Conservation (phyloP, 805 yeast genomes). For the Priceomyces castillae region DNA sequence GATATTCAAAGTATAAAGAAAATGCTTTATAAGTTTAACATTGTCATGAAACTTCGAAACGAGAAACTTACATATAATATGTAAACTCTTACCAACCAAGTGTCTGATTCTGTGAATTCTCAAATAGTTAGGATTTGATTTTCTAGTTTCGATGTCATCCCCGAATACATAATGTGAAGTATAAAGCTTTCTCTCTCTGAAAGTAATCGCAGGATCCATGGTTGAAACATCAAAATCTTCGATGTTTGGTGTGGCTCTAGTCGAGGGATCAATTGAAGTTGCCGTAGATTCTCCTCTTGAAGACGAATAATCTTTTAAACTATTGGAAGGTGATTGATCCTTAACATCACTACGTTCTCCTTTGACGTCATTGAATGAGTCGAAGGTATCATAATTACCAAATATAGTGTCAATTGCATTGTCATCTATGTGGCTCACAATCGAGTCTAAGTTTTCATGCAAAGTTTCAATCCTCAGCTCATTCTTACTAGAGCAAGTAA, state of each 20-base stretch:
- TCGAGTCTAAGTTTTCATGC: slow-evolving; percentile 32
- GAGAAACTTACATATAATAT: slow-evolving; percentile 50
- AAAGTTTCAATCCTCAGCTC: slow-evolving; percentile 26
- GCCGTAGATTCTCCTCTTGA: slow-evolving; percentile 12
- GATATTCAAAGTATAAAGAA: slow-evolving; percentile 61
- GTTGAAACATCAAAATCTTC: slow-evolving; percentile 44
- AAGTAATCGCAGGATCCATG: slow-evolving; percentile 53
- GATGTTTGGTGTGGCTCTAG: slow-evolving; percentile 46
- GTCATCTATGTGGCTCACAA: slow-evolving; percentile 20
- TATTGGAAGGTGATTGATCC: neutral
- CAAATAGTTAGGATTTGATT: slow-evolving; percentile 28
- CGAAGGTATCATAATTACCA: slow-evolving; percentile 16
- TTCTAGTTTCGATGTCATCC: slow-evolving; percentile 45
- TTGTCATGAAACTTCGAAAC: slow-evolving; percentile 56
- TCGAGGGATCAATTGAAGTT: slow-evolving; percentile 30
- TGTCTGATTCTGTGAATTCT: slow-evolving; percentile 60
- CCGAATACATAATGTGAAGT: slow-evolving; percentile 67
- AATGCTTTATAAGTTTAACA: slow-evolving; percentile 56
- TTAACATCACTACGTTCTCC: neutral
- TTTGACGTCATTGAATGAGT: slow-evolving; percentile 19
- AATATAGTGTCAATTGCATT: slow-evolving; percentile 16
- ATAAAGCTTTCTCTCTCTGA: slow-evolving; percentile 60
- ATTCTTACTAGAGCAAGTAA: slow-evolving; percentile 16
- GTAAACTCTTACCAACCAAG: slow-evolving; percentile 61
- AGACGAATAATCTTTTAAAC: neutral